Conservation (phyloP, 2,329 filamentous ascomycete species). For the Pyrenophora teres region DNA sequence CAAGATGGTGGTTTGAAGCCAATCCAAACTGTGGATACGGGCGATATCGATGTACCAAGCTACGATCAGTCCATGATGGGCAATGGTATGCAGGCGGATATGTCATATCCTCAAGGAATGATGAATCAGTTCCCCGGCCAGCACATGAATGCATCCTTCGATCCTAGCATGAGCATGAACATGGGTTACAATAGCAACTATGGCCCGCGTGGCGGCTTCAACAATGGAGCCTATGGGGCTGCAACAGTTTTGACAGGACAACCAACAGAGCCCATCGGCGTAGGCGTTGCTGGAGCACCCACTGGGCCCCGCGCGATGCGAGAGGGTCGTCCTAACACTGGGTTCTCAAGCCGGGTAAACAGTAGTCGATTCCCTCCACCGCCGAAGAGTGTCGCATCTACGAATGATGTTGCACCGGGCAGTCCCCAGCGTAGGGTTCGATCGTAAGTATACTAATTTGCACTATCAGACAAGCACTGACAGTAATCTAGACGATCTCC, state of each 20-base stretch:
- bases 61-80: slow-evolving; percentile 38
- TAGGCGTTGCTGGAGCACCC: slow-evolving; percentile 74
- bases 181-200: slow-evolving; percentile 46
- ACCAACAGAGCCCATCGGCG: slow-evolving; percentile 48
- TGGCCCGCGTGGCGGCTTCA: slow-evolving; percentile 55
- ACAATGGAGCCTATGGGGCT: slow-evolving; percentile 42
- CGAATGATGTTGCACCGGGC: slow-evolving; percentile 22
- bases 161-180: slow-evolving; percentile 48
- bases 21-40: slow-evolving; percentile 43
- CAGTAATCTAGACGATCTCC: slow-evolving; percentile 35
- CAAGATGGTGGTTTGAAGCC: slow-evolving; percentile 34
- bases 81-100: slow-evolving; percentile 32
- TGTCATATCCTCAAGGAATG: slow-evolving; percentile 33
- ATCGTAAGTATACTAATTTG: slow-evolving; percentile 31
- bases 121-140: slow-evolving; percentile 59
- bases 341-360: slow-evolving; percentile 65
- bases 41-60: slow-evolving; percentile 26
- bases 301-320: slow-evolving; percentile 95
- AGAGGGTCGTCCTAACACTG: slow-evolving; percentile 82
- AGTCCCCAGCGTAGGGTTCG: slow-evolving; percentile 37
- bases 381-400: slow-evolving; percentile 26
- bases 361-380: slow-evolving; percentile 34
- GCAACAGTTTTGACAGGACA: slow-evolving; percentile 45
- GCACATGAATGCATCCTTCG: slow-evolving; percentile 47
- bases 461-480: slow-evolving; percentile 9